Base-by-base conservation (phyloP, 2,329 filamentous ascomycete genomes). In the Thelonectria rubi region DNA sequence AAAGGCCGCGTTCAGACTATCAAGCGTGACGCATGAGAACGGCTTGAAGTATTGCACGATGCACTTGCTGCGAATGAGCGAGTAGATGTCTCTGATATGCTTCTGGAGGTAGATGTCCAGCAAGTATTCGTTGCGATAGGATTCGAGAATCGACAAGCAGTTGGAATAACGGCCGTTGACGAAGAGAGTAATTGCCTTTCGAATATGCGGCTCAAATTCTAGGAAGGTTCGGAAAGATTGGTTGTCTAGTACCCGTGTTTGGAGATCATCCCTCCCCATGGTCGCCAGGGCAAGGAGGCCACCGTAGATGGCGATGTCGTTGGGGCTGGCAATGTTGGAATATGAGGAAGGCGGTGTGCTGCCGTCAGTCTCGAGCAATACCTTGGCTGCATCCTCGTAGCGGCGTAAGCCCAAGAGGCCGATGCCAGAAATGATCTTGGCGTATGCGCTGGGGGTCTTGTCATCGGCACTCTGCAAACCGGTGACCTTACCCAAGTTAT, bases 41-140 rank as follows among this genome's bases (percentile, higher is more conserved):
- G 95, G 94, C 21, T 92, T 84, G 70, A 97, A 91, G 78, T 97
- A 98, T 73, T 97, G 92, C 21, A 94, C 87, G 61, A 99, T 97
- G 72, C 94, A 94, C 80, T 97, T 97, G 72, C 86, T 91, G 60
- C 95, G 88, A 68, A 99, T 93, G 49, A 82, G 81, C 11, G 84
- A 81, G 78, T 94, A 95, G 18, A 99, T 82, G 1, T 80, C 78
- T 39, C 84, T 73, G 17, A 97, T 81, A 66, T 97, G 91, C 64
- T 84, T 86, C 61, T 91, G 89, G 7, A 99, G 85, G 75, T 97
- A 90, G 18, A 97, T 81, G 73, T 99, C 95, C 5, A 98, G 86
- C n/a, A 94, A 83, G 75, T 95, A 98, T 76, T 99, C 95, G 37
- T 88, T 80, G 51, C 88, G 88, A 76, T 95, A 94, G 5, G 88